Percentiles rank a stretch among this genome's conserved stretches.
Conservation (phyloP, 352 stramenopile genomes). For the Pythium folliculosum region DNA sequence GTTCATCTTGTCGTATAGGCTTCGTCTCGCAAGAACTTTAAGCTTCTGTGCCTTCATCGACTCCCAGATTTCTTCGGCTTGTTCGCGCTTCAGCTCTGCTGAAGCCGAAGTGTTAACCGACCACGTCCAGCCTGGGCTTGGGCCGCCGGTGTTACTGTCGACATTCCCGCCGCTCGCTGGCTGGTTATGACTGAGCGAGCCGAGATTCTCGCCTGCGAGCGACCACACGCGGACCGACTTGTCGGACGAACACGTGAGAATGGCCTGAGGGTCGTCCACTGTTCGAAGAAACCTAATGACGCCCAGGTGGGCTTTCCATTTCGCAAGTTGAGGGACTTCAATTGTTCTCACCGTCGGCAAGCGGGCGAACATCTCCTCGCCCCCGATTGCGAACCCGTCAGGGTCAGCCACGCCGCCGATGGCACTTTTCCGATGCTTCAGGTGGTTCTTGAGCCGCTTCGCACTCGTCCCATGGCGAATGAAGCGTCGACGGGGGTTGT, state of each 20-base stretch:
- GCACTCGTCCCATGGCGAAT: slow-evolving; percentile 65
- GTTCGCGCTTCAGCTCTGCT: slow-evolving; percentile 41
- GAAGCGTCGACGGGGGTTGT: slow-evolving; percentile 73
- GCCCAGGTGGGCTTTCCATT: slow-evolving; percentile 59
- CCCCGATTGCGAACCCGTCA: background rate
- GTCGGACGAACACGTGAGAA: slow-evolving; percentile 69
- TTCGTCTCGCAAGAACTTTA: slow-evolving; percentile 27
- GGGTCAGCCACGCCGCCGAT: background rate
- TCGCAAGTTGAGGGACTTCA: slow-evolving; percentile 43
- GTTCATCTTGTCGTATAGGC: slow-evolving; percentile 25
- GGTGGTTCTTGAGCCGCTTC: slow-evolving; percentile 46
- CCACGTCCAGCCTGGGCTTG: slow-evolving; percentile 41
- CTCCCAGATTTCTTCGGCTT: slow-evolving; percentile 62
- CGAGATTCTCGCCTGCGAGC: slow-evolving; percentile 45
- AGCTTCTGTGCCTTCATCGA: slow-evolving; percentile 55
- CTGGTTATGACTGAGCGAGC: slow-evolving; percentile 31
- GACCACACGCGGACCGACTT: slow-evolving; percentile 63
- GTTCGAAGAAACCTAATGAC: slow-evolving; percentile 51
- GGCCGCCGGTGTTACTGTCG: background rate
- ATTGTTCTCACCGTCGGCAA: slow-evolving; percentile 3
- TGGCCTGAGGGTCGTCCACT: slow-evolving; percentile 56
- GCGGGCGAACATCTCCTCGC: background rate
- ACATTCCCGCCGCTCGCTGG: slow-evolving; percentile 5
- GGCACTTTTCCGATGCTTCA: slow-evolving; percentile 24
- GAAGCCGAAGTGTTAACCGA: slow-evolving; percentile 44